These are phyloP conservation scores for Coniferiporia weirii DNA, from an alignment of 1,284 basidiomycete genomes.

Conservation along the genomic window DNA sequence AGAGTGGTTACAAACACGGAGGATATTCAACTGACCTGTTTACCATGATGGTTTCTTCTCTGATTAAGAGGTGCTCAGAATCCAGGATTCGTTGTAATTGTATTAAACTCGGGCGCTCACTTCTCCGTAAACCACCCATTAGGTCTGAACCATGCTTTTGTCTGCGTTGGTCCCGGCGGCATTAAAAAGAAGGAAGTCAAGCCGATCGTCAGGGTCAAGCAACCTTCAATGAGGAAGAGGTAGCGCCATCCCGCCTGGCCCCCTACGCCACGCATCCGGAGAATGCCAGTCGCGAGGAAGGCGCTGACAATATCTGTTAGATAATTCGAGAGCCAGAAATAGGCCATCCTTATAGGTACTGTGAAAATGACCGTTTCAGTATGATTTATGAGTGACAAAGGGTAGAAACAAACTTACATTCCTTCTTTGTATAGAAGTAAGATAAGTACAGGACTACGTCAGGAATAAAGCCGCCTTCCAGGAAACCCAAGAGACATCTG, in stretches of 20 bases:
- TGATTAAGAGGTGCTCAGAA: constrained; percentile 17
- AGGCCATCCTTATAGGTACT: constrained; percentile 33
- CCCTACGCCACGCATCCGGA: constrained; percentile 26
- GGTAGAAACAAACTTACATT: constrained; percentile 18
- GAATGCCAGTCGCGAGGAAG: constrained; percentile 29
- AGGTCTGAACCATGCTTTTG: constrained; percentile 28
- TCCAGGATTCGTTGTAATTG: background rate
- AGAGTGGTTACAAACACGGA: background rate
- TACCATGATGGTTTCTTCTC: constrained; percentile 54
- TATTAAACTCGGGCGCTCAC: background rate
- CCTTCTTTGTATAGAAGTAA: constrained; percentile 28
- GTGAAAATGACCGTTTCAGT: constrained; percentile 5
- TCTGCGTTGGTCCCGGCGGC: constrained; percentile 31
- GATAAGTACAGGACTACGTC: constrained; percentile 28
- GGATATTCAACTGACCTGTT: constrained; percentile 34
- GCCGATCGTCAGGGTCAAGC: constrained; percentile 25
- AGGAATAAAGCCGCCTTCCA: constrained; percentile 35
- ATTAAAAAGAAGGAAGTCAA: constrained; percentile 32
- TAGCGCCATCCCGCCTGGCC: constrained; percentile 26
- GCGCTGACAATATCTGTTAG: constrained; percentile 22
- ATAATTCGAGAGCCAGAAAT: constrained; percentile 31
- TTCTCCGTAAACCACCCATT: constrained; percentile 33
- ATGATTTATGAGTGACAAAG: constrained; percentile 18
- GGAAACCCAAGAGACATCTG: constrained; percentile 24
- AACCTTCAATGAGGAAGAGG: constrained; percentile 15